Percentiles rank a stretch among this genome's conserved stretches.
Conservation (phyloP, 2,329 filamentous ascomycete species). For the Trichoderma hamatum region DNA sequence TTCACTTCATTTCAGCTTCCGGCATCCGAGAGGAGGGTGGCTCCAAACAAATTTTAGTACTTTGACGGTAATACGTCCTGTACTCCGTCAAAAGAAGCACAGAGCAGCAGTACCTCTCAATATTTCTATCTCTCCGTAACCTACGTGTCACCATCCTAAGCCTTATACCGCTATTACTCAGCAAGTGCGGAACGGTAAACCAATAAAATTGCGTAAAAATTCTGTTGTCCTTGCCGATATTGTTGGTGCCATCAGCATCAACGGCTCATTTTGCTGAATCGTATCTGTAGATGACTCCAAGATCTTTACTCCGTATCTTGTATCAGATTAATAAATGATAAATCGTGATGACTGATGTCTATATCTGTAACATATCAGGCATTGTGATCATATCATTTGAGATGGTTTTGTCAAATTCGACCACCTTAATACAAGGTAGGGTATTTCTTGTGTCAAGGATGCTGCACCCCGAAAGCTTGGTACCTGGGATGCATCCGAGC, state of each 20-base stretch:
- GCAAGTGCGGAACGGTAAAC: not conserved
- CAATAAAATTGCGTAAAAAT: not conserved
- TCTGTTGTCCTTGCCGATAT: not conserved
- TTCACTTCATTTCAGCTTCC: not conserved
- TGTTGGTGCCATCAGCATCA: not conserved
- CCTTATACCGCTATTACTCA: no score
- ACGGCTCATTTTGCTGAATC: not conserved
- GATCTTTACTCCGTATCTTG: not conserved
- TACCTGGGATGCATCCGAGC: not conserved
- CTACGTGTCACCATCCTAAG: not conserved
- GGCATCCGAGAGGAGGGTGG: not conserved
- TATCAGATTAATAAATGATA: not conserved
- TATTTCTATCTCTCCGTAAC: not conserved
- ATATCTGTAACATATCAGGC: not conserved
- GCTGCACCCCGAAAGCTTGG: not conserved
- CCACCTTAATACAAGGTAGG: not conserved
- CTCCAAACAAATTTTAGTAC: not conserved
- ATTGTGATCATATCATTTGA: not conserved
- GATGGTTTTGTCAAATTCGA: not conserved
- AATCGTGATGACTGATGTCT: not conserved
- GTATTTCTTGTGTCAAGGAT: not conserved
- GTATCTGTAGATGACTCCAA: conserved; percentile 1
- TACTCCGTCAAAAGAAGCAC: not conserved
- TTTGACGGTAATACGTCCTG: not conserved
- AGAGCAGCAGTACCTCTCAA: not conserved